phyloP scores from a whole-genome alignment of 176 grass and related monocot species.

The Musa troglodytarum region DNA sequence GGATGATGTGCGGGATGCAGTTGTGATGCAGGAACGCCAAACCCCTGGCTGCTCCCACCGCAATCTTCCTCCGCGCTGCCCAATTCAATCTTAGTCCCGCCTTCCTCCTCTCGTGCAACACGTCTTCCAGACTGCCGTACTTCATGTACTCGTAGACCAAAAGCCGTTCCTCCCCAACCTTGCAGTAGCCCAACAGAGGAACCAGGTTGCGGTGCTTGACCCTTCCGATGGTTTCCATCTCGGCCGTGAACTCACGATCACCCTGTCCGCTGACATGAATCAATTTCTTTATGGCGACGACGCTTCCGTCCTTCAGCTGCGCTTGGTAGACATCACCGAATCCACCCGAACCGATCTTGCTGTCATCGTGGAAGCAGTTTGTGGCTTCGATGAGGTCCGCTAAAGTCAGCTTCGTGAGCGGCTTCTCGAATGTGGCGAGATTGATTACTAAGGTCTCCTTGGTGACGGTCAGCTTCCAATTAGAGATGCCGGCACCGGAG shows the following conservation, averaged over 20 bases:
- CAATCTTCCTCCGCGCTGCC: conserved; percentile 60
- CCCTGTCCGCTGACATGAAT: conserved; percentile 91
- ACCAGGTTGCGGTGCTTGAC: conserved; percentile 96
- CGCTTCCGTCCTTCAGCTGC: conserved; percentile 65
- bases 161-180: conserved; percentile 66
- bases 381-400: conserved; percentile 72
- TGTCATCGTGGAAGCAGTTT: conserved; percentile 70
- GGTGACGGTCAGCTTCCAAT: conserved; percentile 80
- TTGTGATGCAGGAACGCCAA: conserved; percentile 92
- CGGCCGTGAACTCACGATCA: conserved; percentile 85
- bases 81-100: conserved; percentile 54
- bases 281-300: conserved; percentile 89
- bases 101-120: conserved; percentile 67
- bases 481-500: conserved; percentile 57
- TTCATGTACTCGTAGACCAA: conserved; percentile 96
- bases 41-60: conserved; percentile 71
- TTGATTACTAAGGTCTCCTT: conserved; percentile 62
- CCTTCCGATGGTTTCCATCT: conserved; percentile 97
- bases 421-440: conserved; percentile 66
- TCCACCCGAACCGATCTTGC: conserved; percentile 64
- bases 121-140: conserved; percentile 82
- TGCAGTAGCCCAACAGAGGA: conserved; percentile 86
- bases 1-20: conserved; percentile 90
- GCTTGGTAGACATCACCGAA: conserved; percentile 97
- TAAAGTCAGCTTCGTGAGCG: conserved; percentile 70